phyloP scores from a whole-genome alignment of 1,139 yeast genomes.

The Lodderomyces orthopsilosis region DNA sequence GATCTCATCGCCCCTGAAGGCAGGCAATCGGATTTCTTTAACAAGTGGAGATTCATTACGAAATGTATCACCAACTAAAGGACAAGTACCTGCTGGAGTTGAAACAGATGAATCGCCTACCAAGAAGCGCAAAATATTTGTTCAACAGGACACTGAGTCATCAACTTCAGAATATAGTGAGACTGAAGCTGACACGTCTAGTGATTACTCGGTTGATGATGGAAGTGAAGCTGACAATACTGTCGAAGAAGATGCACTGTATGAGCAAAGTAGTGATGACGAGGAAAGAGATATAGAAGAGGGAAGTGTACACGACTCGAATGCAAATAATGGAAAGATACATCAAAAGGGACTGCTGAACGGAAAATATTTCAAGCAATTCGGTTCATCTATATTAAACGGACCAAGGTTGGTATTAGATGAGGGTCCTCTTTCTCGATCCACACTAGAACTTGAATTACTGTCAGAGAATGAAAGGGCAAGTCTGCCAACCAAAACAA shows the following conservation, averaged over 20 bases:
- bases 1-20: constrained; percentile 1
- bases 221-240: neutral
- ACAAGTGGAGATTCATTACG: neutral
- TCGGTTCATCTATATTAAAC: neutral
- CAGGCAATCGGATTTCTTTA: neutral
- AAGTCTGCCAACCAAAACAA: neutral
- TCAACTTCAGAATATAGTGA: constrained; percentile 1
- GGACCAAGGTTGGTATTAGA: neutral
- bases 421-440: neutral
- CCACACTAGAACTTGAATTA: neutral
- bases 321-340: neutral
- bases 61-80: constrained; percentile 16
- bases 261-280: neutral
- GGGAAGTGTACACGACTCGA: neutral
- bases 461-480: neutral
- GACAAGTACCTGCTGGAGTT: constrained; percentile 8
- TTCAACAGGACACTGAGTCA: neutral
- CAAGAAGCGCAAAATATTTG: constrained; percentile 14
- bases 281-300: neutral
- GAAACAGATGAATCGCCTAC: constrained; percentile 14
- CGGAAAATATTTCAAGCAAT: neutral
- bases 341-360: neutral
- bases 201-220: neutral
- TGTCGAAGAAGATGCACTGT: neutral
- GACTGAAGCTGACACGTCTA: neutral